Evolutionary conservation across 2,329 filamentous ascomycete species (phyloP).

Genomic region (Claviceps maximensis): DNA sequence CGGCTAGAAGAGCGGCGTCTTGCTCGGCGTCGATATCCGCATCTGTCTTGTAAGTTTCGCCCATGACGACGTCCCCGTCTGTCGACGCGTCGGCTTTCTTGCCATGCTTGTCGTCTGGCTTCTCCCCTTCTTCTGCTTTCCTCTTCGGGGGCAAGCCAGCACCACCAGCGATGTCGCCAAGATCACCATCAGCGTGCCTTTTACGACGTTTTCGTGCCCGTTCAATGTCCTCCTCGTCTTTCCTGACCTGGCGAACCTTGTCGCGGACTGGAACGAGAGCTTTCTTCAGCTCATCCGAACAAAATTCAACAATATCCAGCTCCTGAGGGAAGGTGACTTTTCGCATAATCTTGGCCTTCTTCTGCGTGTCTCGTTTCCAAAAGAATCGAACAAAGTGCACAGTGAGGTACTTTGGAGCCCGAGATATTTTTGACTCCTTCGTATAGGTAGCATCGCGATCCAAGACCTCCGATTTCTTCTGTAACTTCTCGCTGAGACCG

Average conservation of each 20-base stretch:
- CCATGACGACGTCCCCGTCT: conserved; percentile 63
- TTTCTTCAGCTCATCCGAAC: conserved; percentile 75
- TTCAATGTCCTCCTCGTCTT: conserved; percentile 89
- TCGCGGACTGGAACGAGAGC: conserved; percentile 85
- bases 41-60: conserved; percentile 77
- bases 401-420: conserved; percentile 86
- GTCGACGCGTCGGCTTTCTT: conserved; percentile 18
- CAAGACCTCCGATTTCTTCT: conserved; percentile 72
- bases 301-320: conserved; percentile 87
- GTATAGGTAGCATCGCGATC: conserved; percentile 74
- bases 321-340: conserved; percentile 95
- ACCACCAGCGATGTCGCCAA: conserved; percentile 30
- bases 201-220: conserved; percentile 87
- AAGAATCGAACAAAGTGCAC: conserved; percentile 98
- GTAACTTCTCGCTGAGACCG: conserved; percentile 73
- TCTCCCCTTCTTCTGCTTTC: conserved; percentile 37
- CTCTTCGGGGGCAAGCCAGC: conserved; percentile 38
- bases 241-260: conserved; percentile 87
- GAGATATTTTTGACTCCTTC: conserved; percentile 78
- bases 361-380: conserved; percentile 90
- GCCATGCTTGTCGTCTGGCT: conserved; percentile 29
- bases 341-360: conserved; percentile 99
- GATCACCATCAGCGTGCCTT: conserved; percentile 37
- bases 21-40: conserved; percentile 83
- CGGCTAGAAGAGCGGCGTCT: conserved; percentile 56